These are phyloP conservation scores for Pichia terricola DNA, from an alignment of 1,139 yeast genomes.

Conservation along the genomic window DNA sequence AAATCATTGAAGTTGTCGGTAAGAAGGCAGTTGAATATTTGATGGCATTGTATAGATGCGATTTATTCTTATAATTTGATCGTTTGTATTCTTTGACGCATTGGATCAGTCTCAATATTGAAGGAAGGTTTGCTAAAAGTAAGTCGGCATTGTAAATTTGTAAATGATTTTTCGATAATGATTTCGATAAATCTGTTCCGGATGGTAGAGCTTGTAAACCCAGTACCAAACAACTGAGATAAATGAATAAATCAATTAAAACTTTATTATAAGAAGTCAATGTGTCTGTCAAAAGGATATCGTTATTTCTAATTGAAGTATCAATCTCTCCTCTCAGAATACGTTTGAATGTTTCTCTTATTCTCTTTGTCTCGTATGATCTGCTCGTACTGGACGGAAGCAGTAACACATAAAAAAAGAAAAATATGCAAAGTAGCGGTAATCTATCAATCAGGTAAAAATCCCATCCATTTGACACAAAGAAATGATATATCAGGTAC, in stretches of 20 bases:
- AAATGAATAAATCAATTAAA: constrained; percentile 54
- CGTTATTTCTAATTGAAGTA: constrained; percentile 56
- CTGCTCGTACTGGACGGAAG: too few species aligned
- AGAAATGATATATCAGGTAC: constrained; percentile 20
- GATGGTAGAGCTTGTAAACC: constrained; percentile 25
- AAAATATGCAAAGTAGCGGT: constrained; percentile 15
- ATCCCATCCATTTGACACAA: constrained; percentile 13
- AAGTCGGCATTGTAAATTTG: constrained; percentile 33
- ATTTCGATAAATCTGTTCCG: constrained; percentile 11
- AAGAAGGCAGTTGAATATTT: constrained; percentile 63
- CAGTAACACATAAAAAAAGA: too few species aligned
- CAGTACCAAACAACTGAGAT: constrained; percentile 34
- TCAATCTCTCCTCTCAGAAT: constrained; percentile 49
- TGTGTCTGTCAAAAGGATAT: constrained; percentile 72
- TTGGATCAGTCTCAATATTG: constrained; percentile 65
- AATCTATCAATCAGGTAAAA: constrained; percentile 16
- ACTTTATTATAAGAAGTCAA: constrained; percentile 73
- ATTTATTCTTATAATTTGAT: constrained; percentile 34
- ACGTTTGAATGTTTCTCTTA: constrained; percentile 42
- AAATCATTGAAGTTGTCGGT: constrained; percentile 46
- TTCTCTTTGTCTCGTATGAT: constrained; percentile 34
- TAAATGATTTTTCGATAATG: constrained; percentile 19
- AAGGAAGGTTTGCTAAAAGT: constrained; percentile 48
- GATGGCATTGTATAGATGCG: constrained; percentile 58
- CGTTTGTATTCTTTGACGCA: constrained; percentile 60